Evolutionary conservation across 2,329 filamentous ascomycete species (phyloP), one percentile per base, ranked within the genome.

Genomic region (Emmonsiellopsis sp.): DNA sequence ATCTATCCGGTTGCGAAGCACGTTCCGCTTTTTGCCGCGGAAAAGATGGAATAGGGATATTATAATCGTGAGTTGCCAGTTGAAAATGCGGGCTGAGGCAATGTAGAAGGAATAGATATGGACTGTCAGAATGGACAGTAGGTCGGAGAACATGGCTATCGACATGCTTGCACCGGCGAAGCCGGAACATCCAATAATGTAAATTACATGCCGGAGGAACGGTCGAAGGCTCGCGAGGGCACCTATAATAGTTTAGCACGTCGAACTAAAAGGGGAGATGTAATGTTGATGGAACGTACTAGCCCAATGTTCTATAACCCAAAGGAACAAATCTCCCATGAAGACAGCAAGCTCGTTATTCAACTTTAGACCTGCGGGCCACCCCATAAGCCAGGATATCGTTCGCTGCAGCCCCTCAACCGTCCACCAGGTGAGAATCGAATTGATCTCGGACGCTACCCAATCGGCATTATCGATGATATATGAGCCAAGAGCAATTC

Each of bases 81-180:
- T 90, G 71, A 92, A 98, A 64, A 98, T 97, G 50, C 93, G 86
- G 2, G 93, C 93, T 7, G 91, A 95, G 13, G 94, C 92, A 54
- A 97, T 85, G 70, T 98, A 98, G 70, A 98, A 98, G 1, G 87
- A 95, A 75, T 97, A 95, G 53, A 98, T 96, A 70, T 98, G 93
- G 37, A 98, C 76, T 1, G 94, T 98, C 55, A 97, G 77, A 46
- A 94, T 79, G 1, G 92, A 95, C 2, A 97, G 79, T 6, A 98
- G 79, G 68, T 98, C 93, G 0, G 92, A 97, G 70, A 95, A 92
- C 56, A 98, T 81, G 16, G 92, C 90, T 51, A 98, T 93, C 1
- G 94, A 91, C 87, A 98, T 91, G 67, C 90, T 96, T 51, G 93
- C 93, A 8, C 93, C 93, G 2, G 89, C 92, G 68, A 98, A 97